Base-by-base conservation (phyloP, 129 eudicot genomes). In the Escallonia rubra region DNA sequence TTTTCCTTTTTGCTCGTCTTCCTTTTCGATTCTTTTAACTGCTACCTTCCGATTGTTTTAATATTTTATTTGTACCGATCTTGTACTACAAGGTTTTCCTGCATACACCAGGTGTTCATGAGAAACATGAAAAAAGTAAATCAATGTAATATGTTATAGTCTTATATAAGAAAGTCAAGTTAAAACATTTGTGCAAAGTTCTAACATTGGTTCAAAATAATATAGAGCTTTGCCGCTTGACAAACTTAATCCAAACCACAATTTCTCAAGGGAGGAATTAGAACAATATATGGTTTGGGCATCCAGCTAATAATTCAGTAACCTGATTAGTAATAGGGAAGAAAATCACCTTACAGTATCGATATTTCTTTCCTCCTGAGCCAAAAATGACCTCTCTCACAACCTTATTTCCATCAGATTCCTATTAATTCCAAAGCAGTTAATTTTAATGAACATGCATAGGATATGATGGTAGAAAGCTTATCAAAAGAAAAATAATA, bases 391-490 rank as follows among this genome's bases (percentile, higher is more conserved):
- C 65, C 69, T 84, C 85, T 67, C 74, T 78, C 75, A 89, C 85
- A 70, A 93, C 89, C 71, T 89, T 89, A 68, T 86, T 87, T 50
- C 99, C 99, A 82, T 93, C 95, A 46, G 90, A 68, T 66, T 89
- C 95, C 99, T 93, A 69, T 41, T 85, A 65, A 82, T 76, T 59
- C 39, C 64, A 80, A 49, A 59, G 74, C 10, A 68, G 48, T n/a
- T 34, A 56, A 3, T 55, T 60, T 41, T 41, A 60, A 46, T 9
- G 38, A 38, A 40, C 44, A 7, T 4, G 39, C 56, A 48, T 4
- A 61, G 5, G 23, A 72, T 2, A 59, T 51, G 34, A 23, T 23
- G 34, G 34, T 23, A 23, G 34, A 23, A 23, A 23, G 34, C 34
- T 23, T 23, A 23, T 23, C 34, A 23, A 23, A 23, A 23, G 34